A percentile compares a stretch with the other conserved stretches of the same genome.
phyloP scores from a whole-genome alignment of 441 rosid genomes.

The Syzygium malaccense region DNA sequence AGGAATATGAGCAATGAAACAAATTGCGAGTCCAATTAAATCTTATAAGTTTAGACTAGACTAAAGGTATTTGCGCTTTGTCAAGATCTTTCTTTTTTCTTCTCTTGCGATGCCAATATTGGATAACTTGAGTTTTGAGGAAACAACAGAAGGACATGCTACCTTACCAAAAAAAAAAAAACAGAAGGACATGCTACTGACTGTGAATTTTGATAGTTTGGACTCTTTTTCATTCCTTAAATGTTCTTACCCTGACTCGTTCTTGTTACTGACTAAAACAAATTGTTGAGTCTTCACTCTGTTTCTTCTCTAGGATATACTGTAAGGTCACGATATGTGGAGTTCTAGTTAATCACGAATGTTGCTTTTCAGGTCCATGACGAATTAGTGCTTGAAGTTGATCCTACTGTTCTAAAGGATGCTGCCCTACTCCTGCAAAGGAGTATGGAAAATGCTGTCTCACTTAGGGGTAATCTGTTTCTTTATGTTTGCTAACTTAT shows the following conservation, averaged over 20 bases:
- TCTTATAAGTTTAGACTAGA: neutral
- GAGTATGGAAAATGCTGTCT: slow-evolving; percentile 83
- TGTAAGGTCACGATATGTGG: neutral
- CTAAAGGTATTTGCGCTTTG: neutral
- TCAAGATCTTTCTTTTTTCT: neutral
- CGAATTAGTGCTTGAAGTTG: slow-evolving; percentile 87
- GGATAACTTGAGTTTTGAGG: neutral
- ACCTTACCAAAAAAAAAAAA: too few species aligned
- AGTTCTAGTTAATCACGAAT: neutral
- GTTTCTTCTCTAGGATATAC: neutral
- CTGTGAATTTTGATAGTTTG: neutral
- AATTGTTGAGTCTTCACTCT: neutral
- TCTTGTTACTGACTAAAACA: neutral
- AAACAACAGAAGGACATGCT: neutral
- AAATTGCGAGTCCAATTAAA: neutral
- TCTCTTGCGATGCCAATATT: neutral
- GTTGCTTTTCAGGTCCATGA: slow-evolving; percentile 66
- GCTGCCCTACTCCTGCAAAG: slow-evolving; percentile 58
- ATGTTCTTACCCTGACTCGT: neutral
- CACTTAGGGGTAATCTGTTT: slow-evolving; percentile 51
- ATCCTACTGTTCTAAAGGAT: slow-evolving; percentile 63
- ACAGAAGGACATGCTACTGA: neutral
- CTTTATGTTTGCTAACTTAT: neutral
- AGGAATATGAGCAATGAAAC: neutral
- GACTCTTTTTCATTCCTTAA: neutral